phyloP scores from a whole-genome alignment of 495 filamentous ascomycete genomes.

The Corynascus novoguineensis region DNA sequence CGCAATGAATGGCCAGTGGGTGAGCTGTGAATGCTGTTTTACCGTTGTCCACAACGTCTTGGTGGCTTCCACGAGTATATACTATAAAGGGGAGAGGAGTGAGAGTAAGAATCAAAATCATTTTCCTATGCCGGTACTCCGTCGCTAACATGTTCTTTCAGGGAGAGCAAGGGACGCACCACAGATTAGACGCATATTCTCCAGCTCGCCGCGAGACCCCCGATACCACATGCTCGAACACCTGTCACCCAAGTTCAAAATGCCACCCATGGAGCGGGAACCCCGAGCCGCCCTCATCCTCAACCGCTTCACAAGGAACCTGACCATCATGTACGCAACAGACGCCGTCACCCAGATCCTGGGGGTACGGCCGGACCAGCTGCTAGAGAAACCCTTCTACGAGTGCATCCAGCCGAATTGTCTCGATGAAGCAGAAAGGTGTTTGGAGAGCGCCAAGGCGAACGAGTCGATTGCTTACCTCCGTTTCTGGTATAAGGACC shows the following conservation, averaged over 20 bases:
- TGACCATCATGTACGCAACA: constrained; percentile 84
- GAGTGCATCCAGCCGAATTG: constrained; percentile 76
- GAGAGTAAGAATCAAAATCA: constrained; percentile 50
- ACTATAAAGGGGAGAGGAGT: constrained; percentile 61
- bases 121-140: not conserved
- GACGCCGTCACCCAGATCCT: constrained; percentile 66
- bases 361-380: constrained; percentile 58
- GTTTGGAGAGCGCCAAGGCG: constrained; percentile 79
- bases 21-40: constrained; percentile 85
- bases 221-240: constrained; percentile 89
- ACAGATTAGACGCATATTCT: constrained; percentile 70
- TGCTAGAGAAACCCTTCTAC: constrained; percentile 70
- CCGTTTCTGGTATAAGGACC: constrained; percentile 83
- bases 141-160: constrained; percentile 33
- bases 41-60: constrained; percentile 83
- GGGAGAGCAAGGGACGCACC: constrained; percentile 77
- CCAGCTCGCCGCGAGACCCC: constrained; percentile 75
- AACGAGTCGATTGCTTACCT: constrained; percentile 92
- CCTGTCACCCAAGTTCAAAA: constrained; percentile 73
- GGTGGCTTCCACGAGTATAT: constrained; percentile 79
- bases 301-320: constrained; percentile 77
- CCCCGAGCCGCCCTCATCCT: constrained; percentile 80
- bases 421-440: constrained; percentile 65
- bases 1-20: constrained; percentile 63
- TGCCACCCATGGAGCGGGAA: constrained; percentile 62